Evolutionary conservation across 257 asterid genomes (phyloP), one percentile per base, ranked within the genome.

Genomic region (Solanum raphanifolium): DNA sequence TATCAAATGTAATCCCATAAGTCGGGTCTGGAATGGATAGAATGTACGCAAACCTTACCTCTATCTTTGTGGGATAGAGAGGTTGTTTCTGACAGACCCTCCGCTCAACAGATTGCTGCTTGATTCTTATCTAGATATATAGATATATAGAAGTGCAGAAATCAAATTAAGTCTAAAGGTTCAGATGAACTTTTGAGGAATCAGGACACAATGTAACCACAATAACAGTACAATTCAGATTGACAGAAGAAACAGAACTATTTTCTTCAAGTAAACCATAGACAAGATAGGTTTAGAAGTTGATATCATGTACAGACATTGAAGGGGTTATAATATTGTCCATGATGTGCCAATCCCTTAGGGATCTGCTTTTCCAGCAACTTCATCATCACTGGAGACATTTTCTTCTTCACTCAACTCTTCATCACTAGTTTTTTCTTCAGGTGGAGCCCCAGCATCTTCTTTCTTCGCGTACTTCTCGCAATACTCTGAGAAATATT

Each of bases 401-500:
- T 91, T 90, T 86, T 93, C 98, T 86, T 93, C 98, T 86, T 95
- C 98, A 60, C 90, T 93, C 87, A 93, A 87, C 88, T 95, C 98
- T 84, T 95, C 98, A 27, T 95, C 98, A 23, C 98, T 96, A 6
- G 98, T 91, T 87, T 92, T 91, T 72, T 91, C 96, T 23, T 95
- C 96, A 27, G 95, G 94, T 38, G 73, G 92, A 69, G 91, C 95
- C 72, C 98, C 98, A 4, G 93, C 95, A 89, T 95, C 96, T 68
- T 90, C 95, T 38, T 95, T 94, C 93, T 94, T 96, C 1, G 98
- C 98, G 83, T 92, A 94, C 88, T 94, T 96, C 88, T 95, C 94
- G 13, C 98, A 94, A 48, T 90, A 94, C 88, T 96, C 98, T 96
- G 92, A 39, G 76, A 43, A 46, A 48, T 48, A 48, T 48, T 20